Base-by-base conservation (phyloP, 805 yeast species). In the Kazachstania psychrophila region DNA sequence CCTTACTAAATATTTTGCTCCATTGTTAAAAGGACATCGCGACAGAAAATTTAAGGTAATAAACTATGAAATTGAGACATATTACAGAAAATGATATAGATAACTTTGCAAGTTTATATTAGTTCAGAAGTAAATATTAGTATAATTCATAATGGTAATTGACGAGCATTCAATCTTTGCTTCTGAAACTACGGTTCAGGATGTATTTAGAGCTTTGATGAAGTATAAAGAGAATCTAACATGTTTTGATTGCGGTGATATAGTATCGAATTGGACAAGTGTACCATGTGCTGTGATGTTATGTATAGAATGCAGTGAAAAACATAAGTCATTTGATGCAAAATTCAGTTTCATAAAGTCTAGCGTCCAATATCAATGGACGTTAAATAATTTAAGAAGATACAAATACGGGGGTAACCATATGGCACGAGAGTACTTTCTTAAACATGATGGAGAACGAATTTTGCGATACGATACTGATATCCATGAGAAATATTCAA, bases 171-270 rank as follows among this genome's bases (percentile, higher is more conserved):
- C n/a, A n/a, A n/a, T n/a, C n/a, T 33, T 33, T 25, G 36, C 15
- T 7, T 7, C 24, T 9, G 18, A 12, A 9, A 23, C 17, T 9
- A 13, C 3, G 5, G 30, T 33, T 13, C 30, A 17, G 12, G 18
- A n/a, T 3, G 14, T 33, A 2, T 18, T 33, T 19, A 9, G 18
- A 4, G 19, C 4, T 11, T n/a, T 33, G 11, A 12, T 5, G 17
- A 5, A 11, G 11, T 18, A 24, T 4, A 18, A 26, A 12, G 5
- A 10, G 6, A 33, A 26, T 19, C 10, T 5, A 18, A 3, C 13
- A 6, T 33, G 36, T 26, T 33, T 33, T 26, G 36, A 33, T 12
- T 33, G 36, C 14, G 36, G 36, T 4, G 16, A 17, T 9, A 14
- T 6, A 15, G 25, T 18, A 18, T 23, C 23, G 3, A 19, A 23